Base-by-base conservation (phyloP, 2,329 filamentous ascomycete genomes). In the Cordyceps farinosa region DNA sequence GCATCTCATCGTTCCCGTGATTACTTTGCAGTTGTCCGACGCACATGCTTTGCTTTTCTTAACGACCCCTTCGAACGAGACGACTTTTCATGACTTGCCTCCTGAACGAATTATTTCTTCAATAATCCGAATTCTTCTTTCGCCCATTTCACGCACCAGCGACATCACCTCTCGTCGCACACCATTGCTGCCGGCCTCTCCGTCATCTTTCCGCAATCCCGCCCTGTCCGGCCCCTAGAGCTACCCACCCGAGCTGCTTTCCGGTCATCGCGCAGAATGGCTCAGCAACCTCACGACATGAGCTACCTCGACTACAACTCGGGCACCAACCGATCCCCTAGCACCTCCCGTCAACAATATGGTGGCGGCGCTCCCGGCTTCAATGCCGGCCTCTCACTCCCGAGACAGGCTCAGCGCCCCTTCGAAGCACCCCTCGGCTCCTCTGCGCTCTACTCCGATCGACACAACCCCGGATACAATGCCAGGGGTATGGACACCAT, bases 391-490 rank as follows among this genome's bases (percentile, higher is more conserved):
- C 68, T 80, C 51, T 78, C 78, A 8, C 72, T 80, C 13, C 78
- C 78, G 13, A 72, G 78, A 34, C 78, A 80, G 73, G 80, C 87
- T 50, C 93, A 92, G 69, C 86, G 91, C 69, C 90, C 90, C 69
- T 91, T 93, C 73, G 92, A 96, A 72, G 85, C 83, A 65, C 86
- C 87, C 63, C 83, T 91, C 72, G 77, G 76, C 48, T 78, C 79
- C 0, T 84, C 87, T 56, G 86, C 85, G 64, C 81, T 93, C 59
- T 96, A 94, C 76, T 81, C 84, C 58, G 91, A 95, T 77, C 77
- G 90, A 81, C 76, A 87, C 80, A 74, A 80, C 81, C 69, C 84
- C 80, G 71, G 81, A 82, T 79, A 78, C 70, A 85, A 82, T 63
- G 79, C 79, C 59, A 89, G 91, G 67, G 84, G 82, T 64, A 82